These are phyloP conservation scores for Melastoma malabathricum DNA, from an alignment of 345 rosid genomes.

Conservation along the genomic window DNA sequence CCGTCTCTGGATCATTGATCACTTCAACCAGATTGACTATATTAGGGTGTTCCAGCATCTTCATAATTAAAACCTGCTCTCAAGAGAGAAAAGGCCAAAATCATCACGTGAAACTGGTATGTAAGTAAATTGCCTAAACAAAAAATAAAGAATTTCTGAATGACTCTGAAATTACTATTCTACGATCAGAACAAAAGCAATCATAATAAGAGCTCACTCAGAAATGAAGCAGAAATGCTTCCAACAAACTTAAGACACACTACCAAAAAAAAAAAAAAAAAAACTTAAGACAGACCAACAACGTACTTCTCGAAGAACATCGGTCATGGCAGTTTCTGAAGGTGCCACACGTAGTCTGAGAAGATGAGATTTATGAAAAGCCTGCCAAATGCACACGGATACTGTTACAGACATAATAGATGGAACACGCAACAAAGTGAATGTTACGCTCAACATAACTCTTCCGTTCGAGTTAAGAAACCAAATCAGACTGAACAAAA, in stretches of 20 bases:
- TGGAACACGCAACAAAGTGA: too few species aligned
- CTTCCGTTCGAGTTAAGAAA: too few species aligned
- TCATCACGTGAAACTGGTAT: not conserved
- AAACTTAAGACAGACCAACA: not conserved
- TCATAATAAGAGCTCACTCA: too few species aligned
- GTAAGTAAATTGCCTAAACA: not conserved
- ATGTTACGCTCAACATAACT: too few species aligned
- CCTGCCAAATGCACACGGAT: slow-evolving; percentile 24
- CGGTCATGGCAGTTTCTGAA: slow-evolving; percentile 97
- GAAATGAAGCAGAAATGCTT: too few species aligned
- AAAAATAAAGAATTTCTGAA: too few species aligned
- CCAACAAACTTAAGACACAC: too few species aligned
- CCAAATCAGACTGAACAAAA: too few species aligned
- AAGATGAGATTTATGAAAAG: slow-evolving; percentile 90
- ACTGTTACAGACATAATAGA: too few species aligned
- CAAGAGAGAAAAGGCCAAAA: not conserved
- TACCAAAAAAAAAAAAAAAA: not conserved
- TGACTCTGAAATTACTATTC: too few species aligned
- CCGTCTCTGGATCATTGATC: slow-evolving; percentile 90
- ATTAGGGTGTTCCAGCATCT: slow-evolving; percentile 86
- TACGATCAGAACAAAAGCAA: too few species aligned
- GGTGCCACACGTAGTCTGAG: slow-evolving; percentile 82
- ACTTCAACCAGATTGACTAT: slow-evolving; percentile 95
- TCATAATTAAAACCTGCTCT: slow-evolving; percentile 83
- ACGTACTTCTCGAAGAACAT: slow-evolving; percentile 87